Evolutionary conservation across 2,329 filamentous ascomycete genomes (phyloP), one percentile per base, ranked within the genome.

Genomic region (Aspergillus uvarum): DNA sequence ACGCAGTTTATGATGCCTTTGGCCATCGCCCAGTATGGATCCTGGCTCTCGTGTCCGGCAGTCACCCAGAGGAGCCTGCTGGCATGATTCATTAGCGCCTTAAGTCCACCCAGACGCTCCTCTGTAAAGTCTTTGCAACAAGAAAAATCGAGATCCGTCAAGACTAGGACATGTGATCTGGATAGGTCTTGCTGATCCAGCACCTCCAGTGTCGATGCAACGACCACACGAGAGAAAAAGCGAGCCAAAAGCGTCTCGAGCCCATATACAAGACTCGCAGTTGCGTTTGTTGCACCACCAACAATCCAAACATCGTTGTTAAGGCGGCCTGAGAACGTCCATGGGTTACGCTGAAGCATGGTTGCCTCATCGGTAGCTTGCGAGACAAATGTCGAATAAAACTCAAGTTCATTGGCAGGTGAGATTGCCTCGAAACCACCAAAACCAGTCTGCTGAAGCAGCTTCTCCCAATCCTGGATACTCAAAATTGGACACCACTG

Each of bases 31-130:
- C 22, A 47, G 16, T 53, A 38, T 5, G 54, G 59, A 10, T 42
- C 16, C 11, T 29, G 29, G 14, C 31, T 47, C n/a, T 57, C 54
- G 8, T 31, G 44, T 10, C 54, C 59, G 19, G n/a, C 49, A 38
- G 59, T 60, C 6, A 60, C 54, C 59, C 59, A 60, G 4, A 60
- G 29, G 24, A 60, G 38, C 24, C 22, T 38, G 16, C 19, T 42
- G 49, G 42, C 35, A 6, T 24, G 31, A 5, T 50, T 26, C 14
- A 57, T 26, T 1, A 60, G 21, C n/a, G 26, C 7, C 32, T 47
- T 26, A 8, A 59, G n/a, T 4, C 35, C 12, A 16, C 16, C 22
- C 21, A 56, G 48, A 5, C 48, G 19, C 7, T 52, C 19, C 2
- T 26, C 48, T 12, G 32, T 56, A 6, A 59, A 24, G 26, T 53